phyloP scores from a whole-genome alignment of 169 alveolate genomes.

The Hammondia hammondi region DNA sequence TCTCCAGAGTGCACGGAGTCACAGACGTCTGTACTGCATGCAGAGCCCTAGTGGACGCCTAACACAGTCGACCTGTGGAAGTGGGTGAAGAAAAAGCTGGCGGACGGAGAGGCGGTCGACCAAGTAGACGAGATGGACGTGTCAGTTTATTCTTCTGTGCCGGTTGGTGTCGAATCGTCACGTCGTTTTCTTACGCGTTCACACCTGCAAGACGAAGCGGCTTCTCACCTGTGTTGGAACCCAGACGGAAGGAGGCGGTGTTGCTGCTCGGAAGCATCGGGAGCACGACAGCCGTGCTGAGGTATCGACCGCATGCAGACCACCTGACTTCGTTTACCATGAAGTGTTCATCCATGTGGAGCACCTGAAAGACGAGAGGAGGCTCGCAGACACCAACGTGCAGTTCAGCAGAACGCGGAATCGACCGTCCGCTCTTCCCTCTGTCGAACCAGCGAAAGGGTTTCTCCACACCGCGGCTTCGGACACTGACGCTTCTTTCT shows the following conservation, averaged over 20 bases:
- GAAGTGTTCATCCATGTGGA: constrained; percentile 79
- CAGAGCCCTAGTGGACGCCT: too few species aligned
- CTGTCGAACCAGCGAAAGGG: not conserved
- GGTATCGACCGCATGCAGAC: constrained; percentile 90
- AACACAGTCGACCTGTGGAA: too few species aligned
- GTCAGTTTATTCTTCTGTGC: too few species aligned
- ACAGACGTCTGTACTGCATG: too few species aligned
- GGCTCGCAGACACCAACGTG: not conserved
- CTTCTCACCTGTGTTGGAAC: constrained; percentile 32
- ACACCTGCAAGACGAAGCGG: too few species aligned
- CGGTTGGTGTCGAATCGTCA: too few species aligned
- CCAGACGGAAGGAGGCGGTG: constrained; percentile 47
- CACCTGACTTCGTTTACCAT: constrained; percentile 84
- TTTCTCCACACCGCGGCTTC: not conserved
- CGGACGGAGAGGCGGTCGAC: too few species aligned
- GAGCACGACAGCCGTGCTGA: constrained; percentile 82
- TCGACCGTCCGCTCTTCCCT: not conserved
- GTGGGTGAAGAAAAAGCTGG: too few species aligned
- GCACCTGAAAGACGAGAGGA: constrained; percentile 64
- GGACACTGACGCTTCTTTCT: too few species aligned
- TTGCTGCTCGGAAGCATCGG: constrained; percentile 74
- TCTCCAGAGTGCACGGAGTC: too few species aligned
- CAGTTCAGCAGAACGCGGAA: not conserved
- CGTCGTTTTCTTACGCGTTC: too few species aligned
- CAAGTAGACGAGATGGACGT: too few species aligned